Evolutionary conservation across 1,139 yeast species (phyloP).

Genomic region (Lodderomyces oxycetoniae): DNA sequence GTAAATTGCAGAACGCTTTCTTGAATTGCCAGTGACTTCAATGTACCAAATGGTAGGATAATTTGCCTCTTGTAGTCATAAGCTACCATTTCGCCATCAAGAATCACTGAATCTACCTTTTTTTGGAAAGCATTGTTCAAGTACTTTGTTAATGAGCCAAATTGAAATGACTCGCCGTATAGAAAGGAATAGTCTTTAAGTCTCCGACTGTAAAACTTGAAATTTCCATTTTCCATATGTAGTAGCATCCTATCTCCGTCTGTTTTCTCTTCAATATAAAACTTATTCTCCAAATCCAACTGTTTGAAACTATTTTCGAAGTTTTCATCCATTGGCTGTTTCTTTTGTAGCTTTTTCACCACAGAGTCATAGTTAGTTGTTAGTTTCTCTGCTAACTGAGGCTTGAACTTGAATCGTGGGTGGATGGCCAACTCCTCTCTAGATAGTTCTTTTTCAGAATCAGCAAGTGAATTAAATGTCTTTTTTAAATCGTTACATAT

Average conservation of each 20-base stretch:
- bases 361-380: constrained; percentile 45
- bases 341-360: constrained; percentile 36
- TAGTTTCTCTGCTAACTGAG: constrained; percentile 63
- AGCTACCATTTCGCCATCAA: constrained; percentile 95
- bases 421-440: constrained; percentile 44
- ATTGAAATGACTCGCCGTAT: constrained; percentile 60
- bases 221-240: constrained; percentile 47
- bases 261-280: constrained; percentile 82
- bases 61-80: constrained; percentile 61
- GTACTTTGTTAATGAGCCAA: constrained; percentile 61
- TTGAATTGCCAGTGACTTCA: constrained; percentile 65
- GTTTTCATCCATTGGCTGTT: constrained; percentile 19
- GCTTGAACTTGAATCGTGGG: constrained; percentile 56
- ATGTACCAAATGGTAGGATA: constrained; percentile 74
- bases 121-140: constrained; percentile 42
- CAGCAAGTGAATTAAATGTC: constrained; percentile 56
- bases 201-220: constrained; percentile 63
- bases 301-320: constrained; percentile 17
- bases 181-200: constrained; percentile 69
- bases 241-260: constrained; percentile 89
- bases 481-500: constrained; percentile 63
- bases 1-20: constrained; percentile 43
- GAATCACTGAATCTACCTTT: constrained; percentile 45
- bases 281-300: constrained; percentile 29
- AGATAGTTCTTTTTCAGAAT: constrained; percentile 42